phyloP scores from a whole-genome alignment of 1,284 basidiomycete genomes.

The Paramarasmius palmivorus region DNA sequence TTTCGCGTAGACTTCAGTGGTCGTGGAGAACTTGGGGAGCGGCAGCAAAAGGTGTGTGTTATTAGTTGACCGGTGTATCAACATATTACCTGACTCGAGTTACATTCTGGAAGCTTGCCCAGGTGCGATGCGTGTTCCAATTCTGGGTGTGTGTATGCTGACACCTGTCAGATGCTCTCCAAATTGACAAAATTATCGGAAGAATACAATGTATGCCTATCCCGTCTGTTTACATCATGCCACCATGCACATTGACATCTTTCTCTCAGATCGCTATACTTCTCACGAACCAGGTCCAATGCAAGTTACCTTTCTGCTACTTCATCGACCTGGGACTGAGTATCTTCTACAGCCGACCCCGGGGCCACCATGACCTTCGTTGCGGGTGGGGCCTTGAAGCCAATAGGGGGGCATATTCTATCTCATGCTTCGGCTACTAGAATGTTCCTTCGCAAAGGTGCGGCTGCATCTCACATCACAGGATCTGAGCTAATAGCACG shows the following conservation, averaged over 20 bases:
- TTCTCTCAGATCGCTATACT: constrained; percentile 73
- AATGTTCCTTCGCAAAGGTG: constrained; percentile 86
- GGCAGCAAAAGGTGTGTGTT: constrained; percentile 80
- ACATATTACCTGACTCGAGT: neutral
- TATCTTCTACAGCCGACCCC: constrained; percentile 68
- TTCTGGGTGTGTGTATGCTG: neutral
- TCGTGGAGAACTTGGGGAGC: constrained; percentile 88
- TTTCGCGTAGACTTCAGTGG: constrained; percentile 93
- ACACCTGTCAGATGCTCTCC: constrained; percentile 71
- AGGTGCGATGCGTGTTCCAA: constrained; percentile 38
- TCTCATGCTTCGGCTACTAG: constrained; percentile 86
- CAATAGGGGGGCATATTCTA: constrained; percentile 85
- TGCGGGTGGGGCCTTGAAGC: constrained; percentile 83
- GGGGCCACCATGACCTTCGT: constrained; percentile 95
- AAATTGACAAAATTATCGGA: constrained; percentile 90
- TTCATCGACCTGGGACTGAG: constrained; percentile 3
- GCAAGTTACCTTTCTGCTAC: constrained; percentile 36
- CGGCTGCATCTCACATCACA: constrained; percentile 9
- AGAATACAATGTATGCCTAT: constrained; percentile 71
- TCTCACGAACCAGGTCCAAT: constrained; percentile 92
- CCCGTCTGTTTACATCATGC: constrained; percentile 8
- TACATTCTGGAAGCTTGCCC: constrained; percentile 51
- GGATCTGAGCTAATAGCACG: neutral
- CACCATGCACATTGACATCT: constrained; percentile 24
- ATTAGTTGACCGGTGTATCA: too few species aligned